These are phyloP conservation scores for Xanthoconium purpureum DNA, from an alignment of 768 basidiomycete genomes.

Conservation along the genomic window DNA sequence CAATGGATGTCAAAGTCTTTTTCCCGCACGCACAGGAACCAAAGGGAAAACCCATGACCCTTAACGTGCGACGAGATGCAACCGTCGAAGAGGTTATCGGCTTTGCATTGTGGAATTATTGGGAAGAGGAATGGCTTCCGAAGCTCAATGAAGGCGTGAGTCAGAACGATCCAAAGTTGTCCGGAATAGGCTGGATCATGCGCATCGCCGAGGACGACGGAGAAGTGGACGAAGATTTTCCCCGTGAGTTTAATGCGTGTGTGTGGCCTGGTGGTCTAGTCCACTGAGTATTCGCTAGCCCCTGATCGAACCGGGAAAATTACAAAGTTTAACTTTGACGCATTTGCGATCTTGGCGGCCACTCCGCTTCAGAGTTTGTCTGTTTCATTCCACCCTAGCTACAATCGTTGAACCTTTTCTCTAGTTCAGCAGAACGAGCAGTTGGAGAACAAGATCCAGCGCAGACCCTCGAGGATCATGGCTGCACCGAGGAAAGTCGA, in stretches of 20 bases:
- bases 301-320: constrained; percentile 86
- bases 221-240: constrained; percentile 98
- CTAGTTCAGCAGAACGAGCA: constrained; percentile 74
- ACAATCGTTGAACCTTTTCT: background rate
- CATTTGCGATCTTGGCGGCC: constrained; percentile 85
- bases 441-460: constrained; percentile 76
- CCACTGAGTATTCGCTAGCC: constrained; percentile 46
- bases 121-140: constrained; percentile 83
- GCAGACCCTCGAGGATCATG: constrained; percentile 68
- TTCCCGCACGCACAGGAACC: constrained; percentile 79
- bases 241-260: constrained; percentile 56
- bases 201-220: constrained; percentile 95
- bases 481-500: constrained; percentile 59
- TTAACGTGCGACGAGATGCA: constrained; percentile 82
- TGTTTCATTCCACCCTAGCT: background rate
- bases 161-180: constrained; percentile 65
- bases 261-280: background rate
- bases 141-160: constrained; percentile 65
- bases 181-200: constrained; percentile 87
- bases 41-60: constrained; percentile 56
- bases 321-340: constrained; percentile 84
- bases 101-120: constrained; percentile 87
- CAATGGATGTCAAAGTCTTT: constrained; percentile 68
- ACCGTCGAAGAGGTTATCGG: constrained; percentile 96
- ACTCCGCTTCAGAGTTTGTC: constrained; percentile 62